These are phyloP conservation scores for Pilaira anomala DNA, from an alignment of 192 early-diverging fungal genomes.

Conservation along the genomic window DNA sequence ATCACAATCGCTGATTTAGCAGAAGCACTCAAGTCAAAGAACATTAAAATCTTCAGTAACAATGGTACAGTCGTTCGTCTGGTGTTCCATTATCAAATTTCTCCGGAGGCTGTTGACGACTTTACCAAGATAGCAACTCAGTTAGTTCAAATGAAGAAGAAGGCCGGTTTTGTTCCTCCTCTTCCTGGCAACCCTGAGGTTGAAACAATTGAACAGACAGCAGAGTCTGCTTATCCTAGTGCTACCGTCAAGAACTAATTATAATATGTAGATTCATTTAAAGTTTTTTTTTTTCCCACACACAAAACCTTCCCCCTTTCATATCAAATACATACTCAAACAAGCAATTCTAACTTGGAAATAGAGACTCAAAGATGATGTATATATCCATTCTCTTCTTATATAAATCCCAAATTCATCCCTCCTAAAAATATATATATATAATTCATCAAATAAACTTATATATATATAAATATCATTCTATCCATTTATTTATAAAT, in stretches of 20 bases:
- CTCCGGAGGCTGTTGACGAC: constrained; percentile 49
- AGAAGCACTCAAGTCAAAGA: constrained; percentile 39
- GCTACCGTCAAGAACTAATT: not conserved
- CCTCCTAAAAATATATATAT: too few species aligned
- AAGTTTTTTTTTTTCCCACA: too few species aligned
- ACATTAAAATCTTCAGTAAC: constrained; percentile 56
- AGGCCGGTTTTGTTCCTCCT: constrained; percentile 5
- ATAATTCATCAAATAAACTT: too few species aligned
- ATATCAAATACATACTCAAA: too few species aligned
- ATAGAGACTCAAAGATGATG: too few species aligned
- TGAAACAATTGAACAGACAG: constrained; percentile 1
- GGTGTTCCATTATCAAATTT: constrained; percentile 72
- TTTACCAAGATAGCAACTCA: constrained; percentile 38
- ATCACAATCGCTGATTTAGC: constrained; percentile 49
- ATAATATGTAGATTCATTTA: too few species aligned
- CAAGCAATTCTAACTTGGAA: too few species aligned
- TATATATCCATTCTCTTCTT: too few species aligned
- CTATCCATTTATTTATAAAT: too few species aligned
- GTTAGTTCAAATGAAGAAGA: constrained; percentile 5
- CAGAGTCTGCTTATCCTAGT: not conserved
- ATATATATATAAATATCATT: too few species aligned
- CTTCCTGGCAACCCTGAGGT: not conserved
- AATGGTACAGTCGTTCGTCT: constrained; percentile 46
- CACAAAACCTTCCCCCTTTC: too few species aligned
- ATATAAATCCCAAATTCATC: too few species aligned